Percentiles rank a stretch among this genome's conserved stretches.
Evolutionary conservation across 768 basidiomycete species (phyloP).

Genomic region (Nidula microcarpa): DNA sequence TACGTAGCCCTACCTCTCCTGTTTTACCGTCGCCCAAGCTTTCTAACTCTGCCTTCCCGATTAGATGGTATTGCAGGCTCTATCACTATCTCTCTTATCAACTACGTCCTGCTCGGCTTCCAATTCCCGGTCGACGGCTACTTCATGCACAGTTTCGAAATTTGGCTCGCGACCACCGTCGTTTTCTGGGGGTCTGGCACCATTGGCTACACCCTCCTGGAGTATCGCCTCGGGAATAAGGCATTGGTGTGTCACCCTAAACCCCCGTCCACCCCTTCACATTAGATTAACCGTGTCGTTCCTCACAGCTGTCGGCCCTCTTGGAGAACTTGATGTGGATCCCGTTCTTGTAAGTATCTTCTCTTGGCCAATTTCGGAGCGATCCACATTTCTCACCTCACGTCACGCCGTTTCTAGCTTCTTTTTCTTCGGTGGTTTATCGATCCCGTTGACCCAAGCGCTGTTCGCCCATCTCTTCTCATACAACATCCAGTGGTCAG

Average conservation of each 20-base stretch:
- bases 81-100: slow-evolving; percentile 63
- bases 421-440: slow-evolving; percentile 76
- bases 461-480: slow-evolving; percentile 64
- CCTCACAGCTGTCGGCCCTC: slow-evolving; percentile 37
- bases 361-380: slow-evolving; percentile 6
- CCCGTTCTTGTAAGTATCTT: slow-evolving; percentile 66
- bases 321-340: slow-evolving; percentile 63
- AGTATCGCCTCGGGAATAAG: slow-evolving; percentile 66
- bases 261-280: slow-evolving; percentile 23
- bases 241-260: slow-evolving; percentile 33
- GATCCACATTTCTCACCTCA: neutral
- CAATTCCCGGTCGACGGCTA: slow-evolving; percentile 70
- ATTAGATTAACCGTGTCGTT: neutral
- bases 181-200: slow-evolving; percentile 77
- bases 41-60: neutral
- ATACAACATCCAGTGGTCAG: slow-evolving; percentile 54
- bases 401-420: slow-evolving; percentile 38
- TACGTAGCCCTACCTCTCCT: slow-evolving; percentile 12
- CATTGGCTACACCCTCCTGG: slow-evolving; percentile 65
- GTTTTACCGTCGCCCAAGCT: slow-evolving; percentile 1
- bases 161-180: slow-evolving; percentile 74
- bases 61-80: slow-evolving; percentile 62
- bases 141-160: slow-evolving; percentile 79
- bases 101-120: slow-evolving; percentile 75
- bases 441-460: slow-evolving; percentile 66